phyloP scores from a whole-genome alignment of 1,284 basidiomycete species.

The Irpex rosettiformis region DNA sequence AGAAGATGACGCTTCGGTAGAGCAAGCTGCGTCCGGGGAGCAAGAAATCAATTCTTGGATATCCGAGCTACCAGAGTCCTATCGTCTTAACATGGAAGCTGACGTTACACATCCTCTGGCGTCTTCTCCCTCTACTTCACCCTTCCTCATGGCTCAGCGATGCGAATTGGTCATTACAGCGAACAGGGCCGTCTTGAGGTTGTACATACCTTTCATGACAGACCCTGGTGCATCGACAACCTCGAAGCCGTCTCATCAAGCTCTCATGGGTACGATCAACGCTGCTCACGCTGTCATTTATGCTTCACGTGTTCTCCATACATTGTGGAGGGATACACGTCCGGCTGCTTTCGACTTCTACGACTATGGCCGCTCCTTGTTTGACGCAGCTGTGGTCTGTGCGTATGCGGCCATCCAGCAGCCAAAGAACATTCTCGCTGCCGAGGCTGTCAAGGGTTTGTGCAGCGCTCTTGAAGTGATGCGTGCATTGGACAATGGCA shows the following conservation, averaged over 20 bases:
- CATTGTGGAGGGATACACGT: conserved; percentile 34
- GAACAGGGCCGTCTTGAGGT: conserved; percentile 56
- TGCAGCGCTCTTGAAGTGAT: conserved; percentile 49
- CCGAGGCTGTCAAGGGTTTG: conserved; percentile 47
- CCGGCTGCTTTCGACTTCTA: conserved; percentile 56
- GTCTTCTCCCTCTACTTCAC: conserved; percentile 14
- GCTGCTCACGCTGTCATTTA: conserved; percentile 59
- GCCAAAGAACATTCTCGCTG: conserved; percentile 42
- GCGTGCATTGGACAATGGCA: conserved; percentile 29
- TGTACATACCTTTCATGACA: conserved; percentile 65
- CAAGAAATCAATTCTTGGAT: conserved; percentile 53
- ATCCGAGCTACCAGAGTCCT: conserved; percentile 42
- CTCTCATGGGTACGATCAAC: conserved; percentile 51
- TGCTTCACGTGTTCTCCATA: conserved; percentile 41
- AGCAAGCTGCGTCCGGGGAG: conserved; percentile 56
- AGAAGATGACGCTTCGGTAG: conserved; percentile 37
- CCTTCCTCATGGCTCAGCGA: conserved; percentile 41
- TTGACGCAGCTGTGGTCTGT: conserved; percentile 61
- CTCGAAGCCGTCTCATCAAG: conserved; percentile 38
- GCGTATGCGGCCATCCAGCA: conserved; percentile 55
- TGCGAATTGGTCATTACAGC: conserved; percentile 59
- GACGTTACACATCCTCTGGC: conserved; percentile 25
- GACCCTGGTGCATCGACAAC: conserved; percentile 23
- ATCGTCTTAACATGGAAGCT: conserved; percentile 33
- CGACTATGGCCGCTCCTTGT: conserved; percentile 53